Base-by-base conservation (phyloP, 164 flowering plant genomes). In the Chimonanthus salicifolius region DNA sequence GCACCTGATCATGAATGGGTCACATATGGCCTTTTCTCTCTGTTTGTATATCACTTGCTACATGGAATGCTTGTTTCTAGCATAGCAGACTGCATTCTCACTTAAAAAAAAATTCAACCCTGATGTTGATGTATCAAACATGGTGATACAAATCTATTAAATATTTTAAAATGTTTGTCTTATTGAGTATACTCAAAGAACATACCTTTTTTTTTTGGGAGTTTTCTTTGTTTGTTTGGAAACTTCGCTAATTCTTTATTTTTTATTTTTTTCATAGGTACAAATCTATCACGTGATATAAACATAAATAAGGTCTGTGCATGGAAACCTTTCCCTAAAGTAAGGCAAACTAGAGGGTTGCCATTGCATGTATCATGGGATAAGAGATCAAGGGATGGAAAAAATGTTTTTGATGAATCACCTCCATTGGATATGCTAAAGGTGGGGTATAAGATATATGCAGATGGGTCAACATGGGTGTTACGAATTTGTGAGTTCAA, bases 401-500 rank as follows among this genome's bases (percentile, higher is more conserved):
- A 58, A 74, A 71, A 62, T 74, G 73, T 74, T 62, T 46, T 72
- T 75, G 82, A 79, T 74, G 84, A 78, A 62, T 74, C 69, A 58
- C 72, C 47, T 75, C 79, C 72, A 58, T 58, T 73, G n/a, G 88
- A 83, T 77, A 80, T 81, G 77, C 79, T 69, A 45, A 89, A 85
- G 78, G 79, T 88, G 71, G 98, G 98, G 7, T 95, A 85, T 85
- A 93, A 90, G 83, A 86, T 95, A 63, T 90, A 85, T 84, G 90
- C 97, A 58, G 96, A 92, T 80, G 99, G 99, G 68, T 80, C 87
- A 1, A 89, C 94, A 48, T 81, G 99, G 63, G 91, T 95, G 76
- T 75, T 95, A 73, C 85, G 89, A 51, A 84, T 95, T 75, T 91
- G 86, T 80, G 90, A 84, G 75, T 80, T 77, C 74, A 74, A 84